Percentiles rank a stretch among this genome's conserved stretches.
Evolutionary conservation across 768 basidiomycete species (phyloP).

Genomic region (Leccinellum albellum): DNA sequence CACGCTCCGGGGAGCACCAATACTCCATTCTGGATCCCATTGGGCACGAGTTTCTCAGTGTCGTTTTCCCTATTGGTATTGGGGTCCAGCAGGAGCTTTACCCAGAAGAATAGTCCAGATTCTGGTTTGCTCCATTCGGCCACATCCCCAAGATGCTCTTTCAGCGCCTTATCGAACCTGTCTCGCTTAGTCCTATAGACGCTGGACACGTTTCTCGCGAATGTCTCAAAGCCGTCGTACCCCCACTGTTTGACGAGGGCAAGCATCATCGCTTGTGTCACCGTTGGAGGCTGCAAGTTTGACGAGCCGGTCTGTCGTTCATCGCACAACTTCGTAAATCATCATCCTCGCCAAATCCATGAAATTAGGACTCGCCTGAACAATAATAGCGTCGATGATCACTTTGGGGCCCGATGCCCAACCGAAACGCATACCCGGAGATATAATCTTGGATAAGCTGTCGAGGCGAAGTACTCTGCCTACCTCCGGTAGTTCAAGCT

Average conservation of each 20-base stretch:
- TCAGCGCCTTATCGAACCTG: constrained; percentile 66
- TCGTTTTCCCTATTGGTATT: constrained; percentile 42
- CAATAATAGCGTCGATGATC: constrained; percentile 62
- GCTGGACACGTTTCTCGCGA: constrained; percentile 54
- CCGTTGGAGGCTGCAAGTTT: constrained; percentile 57
- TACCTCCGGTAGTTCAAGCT: neutral
- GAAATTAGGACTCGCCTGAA: constrained; percentile 42
- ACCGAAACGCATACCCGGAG: constrained; percentile 69
- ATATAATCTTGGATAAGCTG: constrained; percentile 75
- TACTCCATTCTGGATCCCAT: constrained; percentile 70
- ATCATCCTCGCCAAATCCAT: neutral
- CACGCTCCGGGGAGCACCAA: constrained; percentile 76
- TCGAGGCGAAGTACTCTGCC: constrained; percentile 69
- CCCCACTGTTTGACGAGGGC: constrained; percentile 63
- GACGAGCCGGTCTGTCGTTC: constrained; percentile 54
- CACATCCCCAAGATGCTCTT: constrained; percentile 64
- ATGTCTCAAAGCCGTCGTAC: constrained; percentile 64
- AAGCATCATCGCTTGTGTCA: constrained; percentile 55
- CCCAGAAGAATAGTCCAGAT: constrained; percentile 33
- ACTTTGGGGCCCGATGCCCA: constrained; percentile 66
- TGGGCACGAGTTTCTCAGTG: constrained; percentile 58
- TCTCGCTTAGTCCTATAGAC: constrained; percentile 68
- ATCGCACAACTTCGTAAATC: neutral
- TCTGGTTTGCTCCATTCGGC: constrained; percentile 62
- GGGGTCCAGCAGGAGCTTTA: constrained; percentile 49